Percentiles rank a stretch among this genome's conserved stretches.
Evolutionary conservation across 2,329 filamentous ascomycete species (phyloP).

Genomic region (Fusarium verticillioides): DNA sequence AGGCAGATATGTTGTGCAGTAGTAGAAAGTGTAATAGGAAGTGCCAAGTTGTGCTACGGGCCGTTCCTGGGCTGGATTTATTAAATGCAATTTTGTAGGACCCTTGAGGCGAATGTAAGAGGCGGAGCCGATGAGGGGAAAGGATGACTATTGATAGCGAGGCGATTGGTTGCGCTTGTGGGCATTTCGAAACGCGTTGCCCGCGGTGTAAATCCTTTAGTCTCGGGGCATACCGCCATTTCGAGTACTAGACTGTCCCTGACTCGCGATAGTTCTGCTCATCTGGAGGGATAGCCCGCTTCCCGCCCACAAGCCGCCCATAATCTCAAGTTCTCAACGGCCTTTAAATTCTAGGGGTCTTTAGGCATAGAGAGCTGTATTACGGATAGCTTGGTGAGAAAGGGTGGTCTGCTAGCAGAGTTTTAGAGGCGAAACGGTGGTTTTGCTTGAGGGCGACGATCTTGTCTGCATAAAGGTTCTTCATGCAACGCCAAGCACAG

Average conservation of each 20-base stretch:
- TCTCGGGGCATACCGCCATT: constrained; percentile 25
- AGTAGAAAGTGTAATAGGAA: background rate
- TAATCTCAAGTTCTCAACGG: constrained; percentile 4
- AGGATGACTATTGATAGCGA: constrained; percentile 20
- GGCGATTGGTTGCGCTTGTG: constrained; percentile 12
- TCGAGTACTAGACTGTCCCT: constrained; percentile 4
- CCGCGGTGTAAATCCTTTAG: constrained; percentile 8
- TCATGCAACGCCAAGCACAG: background rate
- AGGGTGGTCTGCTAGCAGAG: background rate
- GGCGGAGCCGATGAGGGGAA: constrained; percentile 13
- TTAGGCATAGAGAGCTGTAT: background rate
- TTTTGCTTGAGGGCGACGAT: background rate
- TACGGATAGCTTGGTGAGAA: background rate
- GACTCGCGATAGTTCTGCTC: background rate
- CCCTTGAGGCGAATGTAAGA: background rate
- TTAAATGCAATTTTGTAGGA: constrained; percentile 4
- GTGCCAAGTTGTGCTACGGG: constrained; percentile 19
- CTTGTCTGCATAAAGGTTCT: background rate
- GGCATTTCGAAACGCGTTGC: constrained; percentile 10
- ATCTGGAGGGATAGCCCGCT: background rate
- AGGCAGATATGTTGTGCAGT: constrained; percentile 4
- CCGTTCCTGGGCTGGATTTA: constrained; percentile 14
- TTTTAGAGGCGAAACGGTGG: background rate
- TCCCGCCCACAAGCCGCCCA: background rate
- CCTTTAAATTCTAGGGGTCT: background rate